phyloP scores from a whole-genome alignment of 306 rosid species.

The Adenanthera pavonina region DNA sequence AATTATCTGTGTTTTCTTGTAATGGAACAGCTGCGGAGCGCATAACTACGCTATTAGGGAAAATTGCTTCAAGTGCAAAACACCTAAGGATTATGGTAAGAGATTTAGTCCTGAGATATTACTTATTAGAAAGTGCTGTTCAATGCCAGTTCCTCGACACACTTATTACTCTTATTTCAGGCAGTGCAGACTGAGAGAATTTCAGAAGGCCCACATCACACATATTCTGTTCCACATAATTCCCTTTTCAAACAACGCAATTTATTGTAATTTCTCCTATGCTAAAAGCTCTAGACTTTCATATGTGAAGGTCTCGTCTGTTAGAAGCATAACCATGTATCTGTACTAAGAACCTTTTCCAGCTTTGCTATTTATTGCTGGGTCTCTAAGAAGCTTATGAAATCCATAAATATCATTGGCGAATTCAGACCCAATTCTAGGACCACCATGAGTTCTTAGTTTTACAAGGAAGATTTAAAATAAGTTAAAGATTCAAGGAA shows the following conservation, averaged over 20 bases:
- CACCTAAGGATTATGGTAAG: constrained; percentile 72
- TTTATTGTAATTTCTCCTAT: constrained; percentile 30
- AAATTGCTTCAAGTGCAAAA: constrained; percentile 86
- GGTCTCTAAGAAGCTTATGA: constrained; percentile 42
- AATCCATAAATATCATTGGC: constrained; percentile 44
- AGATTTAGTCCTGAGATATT: constrained; percentile 36
- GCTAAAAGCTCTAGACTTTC: constrained; percentile 45
- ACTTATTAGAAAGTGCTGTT: constrained; percentile 31
- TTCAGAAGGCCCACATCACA: constrained; percentile 27
- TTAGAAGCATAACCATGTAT: constrained; percentile 45
- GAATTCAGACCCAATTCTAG: constrained; percentile 40
- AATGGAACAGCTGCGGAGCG: constrained; percentile 72
- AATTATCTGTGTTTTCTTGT: constrained; percentile 23
- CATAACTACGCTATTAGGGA: constrained; percentile 92
- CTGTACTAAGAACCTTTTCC: constrained; percentile 40
- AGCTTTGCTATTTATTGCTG: constrained; percentile 44
- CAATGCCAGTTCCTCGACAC: constrained; percentile 45
- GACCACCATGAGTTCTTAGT: constrained; percentile 34
- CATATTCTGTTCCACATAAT: constrained; percentile 32
- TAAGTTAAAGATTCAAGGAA: constrained; percentile 47
- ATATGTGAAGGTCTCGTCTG: constrained; percentile 47
- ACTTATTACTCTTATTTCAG: constrained; percentile 47
- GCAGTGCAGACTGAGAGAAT: constrained; percentile 51
- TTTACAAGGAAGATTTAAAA: constrained; percentile 15
- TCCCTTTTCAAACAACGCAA: constrained; percentile 42